Percentiles rank a stretch among this genome's conserved stretches.
Conservation (phyloP, 805 yeast species). For the Candida lessepsii region DNA sequence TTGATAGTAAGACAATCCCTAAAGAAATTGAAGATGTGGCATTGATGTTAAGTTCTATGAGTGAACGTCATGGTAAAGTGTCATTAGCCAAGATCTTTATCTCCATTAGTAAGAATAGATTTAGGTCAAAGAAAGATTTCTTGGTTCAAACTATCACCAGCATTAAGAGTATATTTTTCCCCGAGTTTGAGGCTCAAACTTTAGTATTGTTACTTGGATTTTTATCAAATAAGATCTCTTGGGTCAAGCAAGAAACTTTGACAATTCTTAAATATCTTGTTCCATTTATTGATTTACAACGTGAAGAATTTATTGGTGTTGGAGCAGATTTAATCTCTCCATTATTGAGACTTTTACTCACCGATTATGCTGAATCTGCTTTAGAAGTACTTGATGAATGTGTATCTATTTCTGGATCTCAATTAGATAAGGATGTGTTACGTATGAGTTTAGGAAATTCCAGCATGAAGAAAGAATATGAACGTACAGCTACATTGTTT, state of each 20-base stretch:
- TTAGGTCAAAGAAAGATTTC: constrained; percentile 89
- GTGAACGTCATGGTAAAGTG: constrained; percentile 53
- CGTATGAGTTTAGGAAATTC: constrained; percentile 88
- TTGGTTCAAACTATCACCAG: constrained; percentile 74
- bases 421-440: constrained; percentile 85
- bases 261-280: constrained; percentile 69
- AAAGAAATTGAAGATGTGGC: constrained; percentile 49
- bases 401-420: constrained; percentile 81
- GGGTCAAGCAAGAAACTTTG: constrained; percentile 83
- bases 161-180: constrained; percentile 67
- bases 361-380: constrained; percentile 87
- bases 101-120: constrained; percentile 73
- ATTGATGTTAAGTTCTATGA: constrained; percentile 51
- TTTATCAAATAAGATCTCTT: constrained; percentile 68
- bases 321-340: constrained; percentile 97
- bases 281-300: constrained; percentile 71
- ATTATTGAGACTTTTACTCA: constrained; percentile 68
- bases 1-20: constrained; percentile 51
- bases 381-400: constrained; percentile 87
- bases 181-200: constrained; percentile 68
- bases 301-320: constrained; percentile 78
- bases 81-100: constrained; percentile 69
- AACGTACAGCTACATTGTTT: constrained; percentile 81
- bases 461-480: constrained; percentile 75
- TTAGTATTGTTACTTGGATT: constrained; percentile 76